phyloP scores from a whole-genome alignment of 352 stramenopile genomes.

The Pythium rhizo-oryzae region DNA sequence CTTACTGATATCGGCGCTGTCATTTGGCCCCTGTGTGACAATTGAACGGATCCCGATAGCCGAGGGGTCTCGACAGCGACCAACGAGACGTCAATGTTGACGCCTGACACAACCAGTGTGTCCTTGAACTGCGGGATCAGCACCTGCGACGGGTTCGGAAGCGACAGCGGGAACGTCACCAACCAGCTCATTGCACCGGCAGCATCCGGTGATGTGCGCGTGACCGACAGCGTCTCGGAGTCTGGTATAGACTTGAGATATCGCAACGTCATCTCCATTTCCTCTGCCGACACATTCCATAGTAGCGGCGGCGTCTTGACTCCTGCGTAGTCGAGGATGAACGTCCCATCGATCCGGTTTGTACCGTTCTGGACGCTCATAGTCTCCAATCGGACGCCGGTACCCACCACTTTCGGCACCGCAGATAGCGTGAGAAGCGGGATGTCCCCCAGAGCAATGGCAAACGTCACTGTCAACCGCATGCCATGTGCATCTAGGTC shows the following conservation, averaged over 20 bases:
- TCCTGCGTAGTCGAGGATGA: conserved; percentile 50
- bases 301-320: conserved; percentile 57
- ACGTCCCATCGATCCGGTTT: conserved; percentile 43
- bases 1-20: conserved; percentile 43
- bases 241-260: conserved; percentile 63
- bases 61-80: conserved; percentile 39
- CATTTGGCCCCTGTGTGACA: conserved; percentile 34
- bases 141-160: conserved; percentile 38
- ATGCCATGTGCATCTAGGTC: conserved; percentile 28
- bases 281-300: conserved; percentile 82
- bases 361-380: conserved; percentile 48
- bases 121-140: conserved; percentile 32
- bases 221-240: conserved; percentile 56
- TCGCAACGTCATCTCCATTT: conserved; percentile 75
- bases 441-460: conserved; percentile 29
- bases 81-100: conserved; percentile 37
- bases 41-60: conserved; percentile 45
- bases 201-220: conserved; percentile 34
- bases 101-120: conserved; percentile 42
- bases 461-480: conserved; percentile 35
- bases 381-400: conserved; percentile 26
- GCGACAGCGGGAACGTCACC: conserved; percentile 54
- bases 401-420: conserved; percentile 28
- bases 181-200: conserved; percentile 48
- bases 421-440: conserved; percentile 26